These are phyloP conservation scores for Daldinia grandis DNA, from an alignment of 495 filamentous ascomycete genomes.

Conservation along the genomic window DNA sequence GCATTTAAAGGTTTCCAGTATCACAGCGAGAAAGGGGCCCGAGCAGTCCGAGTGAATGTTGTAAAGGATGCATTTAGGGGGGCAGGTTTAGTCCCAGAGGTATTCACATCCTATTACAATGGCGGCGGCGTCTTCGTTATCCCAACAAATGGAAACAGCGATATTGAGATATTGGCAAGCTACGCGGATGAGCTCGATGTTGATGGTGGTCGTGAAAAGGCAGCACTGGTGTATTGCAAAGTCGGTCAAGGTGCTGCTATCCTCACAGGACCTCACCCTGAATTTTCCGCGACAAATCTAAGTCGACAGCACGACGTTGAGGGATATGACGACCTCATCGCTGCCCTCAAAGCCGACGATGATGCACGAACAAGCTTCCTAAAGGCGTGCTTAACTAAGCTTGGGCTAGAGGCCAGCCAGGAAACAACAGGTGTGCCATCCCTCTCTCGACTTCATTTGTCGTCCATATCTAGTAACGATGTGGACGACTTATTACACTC, in stretches of 20 bases:
- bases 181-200: slow-evolving; percentile 82
- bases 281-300: slow-evolving; percentile 89
- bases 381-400: slow-evolving; percentile 80
- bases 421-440: slow-evolving; percentile 76
- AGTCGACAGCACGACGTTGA: slow-evolving; percentile 66
- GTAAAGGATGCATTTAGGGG: slow-evolving; percentile 66
- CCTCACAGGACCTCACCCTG: slow-evolving; percentile 90
- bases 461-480: slow-evolving; percentile 69
- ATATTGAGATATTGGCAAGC: slow-evolving; percentile 82
- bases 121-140: slow-evolving; percentile 96
- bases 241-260: slow-evolving; percentile 84
- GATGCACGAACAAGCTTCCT: slow-evolving; percentile 75
- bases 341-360: slow-evolving; percentile 76
- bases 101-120: slow-evolving; percentile 87
- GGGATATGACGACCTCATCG: slow-evolving; percentile 72
- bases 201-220: slow-evolving; percentile 72
- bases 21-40: slow-evolving; percentile 85
- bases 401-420: slow-evolving; percentile 80
- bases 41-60: slow-evolving; percentile 73
- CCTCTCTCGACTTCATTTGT: slow-evolving; percentile 86
- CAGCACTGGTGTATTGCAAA: slow-evolving; percentile 87
- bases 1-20: slow-evolving; percentile 94
- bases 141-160: slow-evolving; percentile 67
- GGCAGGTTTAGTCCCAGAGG: slow-evolving; percentile 62
- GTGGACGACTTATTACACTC: slow-evolving; percentile 72